Conservation (phyloP, 108 stramenopile genomes). For the Conticribra weissflogii region DNA sequence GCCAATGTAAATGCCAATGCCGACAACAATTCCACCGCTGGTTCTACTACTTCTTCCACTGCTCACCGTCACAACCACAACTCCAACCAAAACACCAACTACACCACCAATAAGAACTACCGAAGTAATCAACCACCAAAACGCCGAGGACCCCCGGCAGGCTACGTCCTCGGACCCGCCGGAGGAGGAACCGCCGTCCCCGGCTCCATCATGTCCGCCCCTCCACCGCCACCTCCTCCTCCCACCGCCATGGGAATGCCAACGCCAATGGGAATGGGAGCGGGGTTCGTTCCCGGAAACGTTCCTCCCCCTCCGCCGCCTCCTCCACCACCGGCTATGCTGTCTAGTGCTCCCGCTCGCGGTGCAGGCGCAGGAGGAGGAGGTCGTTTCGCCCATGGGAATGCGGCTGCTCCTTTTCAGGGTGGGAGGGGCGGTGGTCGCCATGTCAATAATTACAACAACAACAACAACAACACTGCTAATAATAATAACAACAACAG, state of each 20-base stretch:
- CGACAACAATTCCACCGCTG: too few species aligned
- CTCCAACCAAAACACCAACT: not conserved
- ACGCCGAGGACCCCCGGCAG: slow-evolving; percentile 79
- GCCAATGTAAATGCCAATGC: too few species aligned
- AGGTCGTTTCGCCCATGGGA: not conserved
- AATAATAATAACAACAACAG: not conserved
- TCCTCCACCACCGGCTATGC: slow-evolving; percentile 6
- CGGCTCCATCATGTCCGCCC: slow-evolving; percentile 23
- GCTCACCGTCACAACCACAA: not conserved
- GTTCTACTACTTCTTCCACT: not conserved
- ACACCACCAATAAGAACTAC: slow-evolving; percentile 35
- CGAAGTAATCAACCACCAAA: slow-evolving; percentile 35
- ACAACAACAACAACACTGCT: not conserved
- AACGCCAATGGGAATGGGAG: not conserved
- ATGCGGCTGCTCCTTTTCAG: not conserved
- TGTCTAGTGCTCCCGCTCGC: slow-evolving; percentile 1
- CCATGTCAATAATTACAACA: not conserved
- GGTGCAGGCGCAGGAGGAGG: not conserved
- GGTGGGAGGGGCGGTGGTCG: not conserved
- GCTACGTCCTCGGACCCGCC: slow-evolving; percentile 86
- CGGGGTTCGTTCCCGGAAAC: slow-evolving; percentile 13
- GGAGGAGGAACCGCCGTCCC: slow-evolving; percentile 37
- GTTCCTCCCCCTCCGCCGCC: not conserved
- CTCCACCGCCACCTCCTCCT: slow-evolving; percentile 5
- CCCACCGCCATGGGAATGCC: not conserved